Conservation (phyloP, 2,329 filamentous ascomycete genomes). For the Exophiala lecanii-corni region DNA sequence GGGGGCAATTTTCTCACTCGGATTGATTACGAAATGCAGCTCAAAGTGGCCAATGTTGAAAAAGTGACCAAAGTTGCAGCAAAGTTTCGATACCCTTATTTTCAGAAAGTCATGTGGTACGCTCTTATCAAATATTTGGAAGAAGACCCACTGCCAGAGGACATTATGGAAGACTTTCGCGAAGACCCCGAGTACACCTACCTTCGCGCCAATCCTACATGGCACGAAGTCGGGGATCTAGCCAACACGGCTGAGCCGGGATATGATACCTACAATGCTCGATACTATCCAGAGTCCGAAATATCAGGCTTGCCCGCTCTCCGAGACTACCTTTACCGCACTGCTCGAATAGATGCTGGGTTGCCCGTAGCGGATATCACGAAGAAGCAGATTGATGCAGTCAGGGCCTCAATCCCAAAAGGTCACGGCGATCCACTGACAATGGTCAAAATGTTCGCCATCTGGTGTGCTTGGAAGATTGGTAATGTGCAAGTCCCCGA, state of each 20-base stretch:
- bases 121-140: slow-evolving; percentile 60
- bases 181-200: slow-evolving; percentile 51
- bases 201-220: slow-evolving; percentile 51
- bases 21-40: slow-evolving; percentile 62
- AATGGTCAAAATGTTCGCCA: slow-evolving; percentile 55
- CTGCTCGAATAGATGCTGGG: slow-evolving; percentile 57
- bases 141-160: slow-evolving; percentile 58
- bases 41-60: slow-evolving; percentile 61
- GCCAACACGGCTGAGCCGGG: slow-evolving; percentile 48
- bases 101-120: slow-evolving; percentile 65
- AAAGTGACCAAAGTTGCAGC: slow-evolving; percentile 62
- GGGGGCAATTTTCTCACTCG: slow-evolving; percentile 66
- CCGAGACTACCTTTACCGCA: slow-evolving; percentile 58
- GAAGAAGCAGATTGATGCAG: slow-evolving; percentile 54
- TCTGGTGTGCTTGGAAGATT: slow-evolving; percentile 65
- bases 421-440: slow-evolving; percentile 58
- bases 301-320: slow-evolving; percentile 57
- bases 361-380: slow-evolving; percentile 57
- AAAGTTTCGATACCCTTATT: slow-evolving; percentile 64
- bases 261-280: slow-evolving; percentile 52
- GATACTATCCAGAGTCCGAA: slow-evolving; percentile 61
- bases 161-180: slow-evolving; percentile 52
- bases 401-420: slow-evolving; percentile 61
- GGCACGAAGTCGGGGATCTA: slow-evolving; percentile 54
- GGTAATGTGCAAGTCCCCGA: slow-evolving; percentile 59